phyloP scores from a whole-genome alignment of 1,284 basidiomycete genomes.

The Xerocomus amazonicus region DNA sequence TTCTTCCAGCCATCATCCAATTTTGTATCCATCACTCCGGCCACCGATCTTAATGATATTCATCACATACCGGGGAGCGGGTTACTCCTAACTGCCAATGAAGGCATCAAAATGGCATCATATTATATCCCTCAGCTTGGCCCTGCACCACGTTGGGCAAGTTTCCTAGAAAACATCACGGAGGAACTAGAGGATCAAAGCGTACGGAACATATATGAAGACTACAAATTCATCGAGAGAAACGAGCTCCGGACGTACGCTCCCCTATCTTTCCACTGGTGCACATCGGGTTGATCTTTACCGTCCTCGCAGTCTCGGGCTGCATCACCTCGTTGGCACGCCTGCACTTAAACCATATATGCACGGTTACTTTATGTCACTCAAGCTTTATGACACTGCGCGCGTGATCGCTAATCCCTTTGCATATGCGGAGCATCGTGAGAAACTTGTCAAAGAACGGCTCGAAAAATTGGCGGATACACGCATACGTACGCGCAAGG shows the following conservation, averaged over 20 bases:
- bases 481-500: slow-evolving; percentile 81
- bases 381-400: slow-evolving; percentile 95
- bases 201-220: slow-evolving; percentile 80
- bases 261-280: not conserved
- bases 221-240: slow-evolving; percentile 96
- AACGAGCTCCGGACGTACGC: slow-evolving; percentile 81
- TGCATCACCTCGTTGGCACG: slow-evolving; percentile 93
- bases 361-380: slow-evolving; percentile 98
- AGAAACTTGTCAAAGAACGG: slow-evolving; percentile 82
- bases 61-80: slow-evolving; percentile 86
- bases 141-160: slow-evolving; percentile 94
- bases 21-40: slow-evolving; percentile 90
- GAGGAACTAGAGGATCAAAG: slow-evolving; percentile 95
- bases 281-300: slow-evolving; percentile 5
- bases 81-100: slow-evolving; percentile 85
- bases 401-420: slow-evolving; percentile 95
- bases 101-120: slow-evolving; percentile 87
- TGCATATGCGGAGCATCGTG: slow-evolving; percentile 91
- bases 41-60: slow-evolving; percentile 83
- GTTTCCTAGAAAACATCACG: slow-evolving; percentile 96
- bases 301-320: slow-evolving; percentile 60
- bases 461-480: slow-evolving; percentile 92
- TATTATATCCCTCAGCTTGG: slow-evolving; percentile 96
- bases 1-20: slow-evolving; percentile 72
- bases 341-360: slow-evolving; percentile 97